A percentile compares a stretch with the other conserved stretches of the same genome.
Evolutionary conservation across 306 rosid species (phyloP).

Genomic region (Astragalus glycyphyllos): DNA sequence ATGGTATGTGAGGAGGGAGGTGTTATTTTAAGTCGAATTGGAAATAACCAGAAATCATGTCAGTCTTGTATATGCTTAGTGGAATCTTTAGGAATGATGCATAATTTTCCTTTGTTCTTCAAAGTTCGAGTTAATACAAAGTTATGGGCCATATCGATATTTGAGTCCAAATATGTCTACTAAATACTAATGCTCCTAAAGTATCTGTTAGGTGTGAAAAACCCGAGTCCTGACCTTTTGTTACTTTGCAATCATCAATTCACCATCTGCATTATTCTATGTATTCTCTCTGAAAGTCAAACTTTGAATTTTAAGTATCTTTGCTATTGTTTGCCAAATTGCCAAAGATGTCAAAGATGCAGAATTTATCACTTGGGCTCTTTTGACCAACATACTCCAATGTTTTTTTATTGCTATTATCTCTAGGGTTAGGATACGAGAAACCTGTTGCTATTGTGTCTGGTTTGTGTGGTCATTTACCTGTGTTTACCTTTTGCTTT

Average conservation of each 20-base stretch:
- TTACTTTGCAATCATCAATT: not conserved
- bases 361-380: slow-evolving; percentile 13
- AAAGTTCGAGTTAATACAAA: not conserved
- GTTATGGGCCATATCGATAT: not conserved
- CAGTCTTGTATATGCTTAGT: not conserved
- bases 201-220: slow-evolving; percentile 8
- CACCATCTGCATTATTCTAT: slow-evolving; percentile 34
- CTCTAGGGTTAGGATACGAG: not conserved
- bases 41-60: not conserved
- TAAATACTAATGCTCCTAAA: not conserved
- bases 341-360: not conserved
- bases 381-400: not conserved
- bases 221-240: not conserved
- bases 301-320: not conserved
- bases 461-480: slow-evolving; percentile 18
- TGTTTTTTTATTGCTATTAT: slow-evolving; percentile 19
- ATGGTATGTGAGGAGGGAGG: not conserved
- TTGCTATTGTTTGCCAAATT: slow-evolving; percentile 1
- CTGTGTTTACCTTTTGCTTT: slow-evolving; percentile 4
- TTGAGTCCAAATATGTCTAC: not conserved
- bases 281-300: slow-evolving; percentile 18
- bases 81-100: not conserved
- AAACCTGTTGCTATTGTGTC: slow-evolving; percentile 1
- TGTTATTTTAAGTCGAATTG: slow-evolving; percentile 12
- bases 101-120: not conserved